Evolutionary conservation across 192 early-diverging fungal genomes (phyloP).

Genomic region (Phycomyces blakesleeanus): DNA sequence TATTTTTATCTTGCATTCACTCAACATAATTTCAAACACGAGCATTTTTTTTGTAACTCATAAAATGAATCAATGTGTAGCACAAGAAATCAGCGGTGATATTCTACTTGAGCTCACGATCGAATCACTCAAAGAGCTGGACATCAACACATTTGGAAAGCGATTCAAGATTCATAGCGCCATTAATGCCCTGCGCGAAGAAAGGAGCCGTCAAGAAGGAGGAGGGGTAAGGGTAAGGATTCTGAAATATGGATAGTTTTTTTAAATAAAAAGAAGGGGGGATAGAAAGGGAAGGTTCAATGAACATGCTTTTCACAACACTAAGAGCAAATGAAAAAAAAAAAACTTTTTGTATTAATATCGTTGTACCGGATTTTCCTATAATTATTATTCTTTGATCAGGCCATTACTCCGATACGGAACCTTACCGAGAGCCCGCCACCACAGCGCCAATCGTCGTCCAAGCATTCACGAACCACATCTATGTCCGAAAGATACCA

Average conservation of each 20-base stretch:
- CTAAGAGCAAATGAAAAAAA: too few species aligned
- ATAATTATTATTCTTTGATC: too few species aligned
- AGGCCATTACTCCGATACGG: too few species aligned
- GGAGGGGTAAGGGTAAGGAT: neutral
- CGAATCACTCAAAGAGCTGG: conserved; percentile 59
- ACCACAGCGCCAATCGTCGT: too few species aligned
- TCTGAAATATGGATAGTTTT: neutral
- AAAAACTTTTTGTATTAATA: too few species aligned
- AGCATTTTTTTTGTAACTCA: neutral
- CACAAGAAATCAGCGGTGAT: conserved; percentile 37
- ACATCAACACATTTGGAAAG: conserved; percentile 59
- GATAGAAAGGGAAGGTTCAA: too few species aligned
- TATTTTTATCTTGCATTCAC: neutral
- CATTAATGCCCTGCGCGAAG: conserved; percentile 45
- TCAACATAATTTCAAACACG: too few species aligned
- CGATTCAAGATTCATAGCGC: conserved; percentile 61
- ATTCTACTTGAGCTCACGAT: conserved; percentile 57
- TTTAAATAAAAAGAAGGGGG: neutral
- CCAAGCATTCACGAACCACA: too few species aligned
- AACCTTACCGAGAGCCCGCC: too few species aligned
- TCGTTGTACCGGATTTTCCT: too few species aligned
- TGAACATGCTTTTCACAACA: too few species aligned
- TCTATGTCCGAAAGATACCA: too few species aligned
- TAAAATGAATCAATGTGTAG: neutral
- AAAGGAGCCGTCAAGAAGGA: neutral